Conservation (phyloP, 106 monocot genomes). For the Posidonia australis region DNA sequence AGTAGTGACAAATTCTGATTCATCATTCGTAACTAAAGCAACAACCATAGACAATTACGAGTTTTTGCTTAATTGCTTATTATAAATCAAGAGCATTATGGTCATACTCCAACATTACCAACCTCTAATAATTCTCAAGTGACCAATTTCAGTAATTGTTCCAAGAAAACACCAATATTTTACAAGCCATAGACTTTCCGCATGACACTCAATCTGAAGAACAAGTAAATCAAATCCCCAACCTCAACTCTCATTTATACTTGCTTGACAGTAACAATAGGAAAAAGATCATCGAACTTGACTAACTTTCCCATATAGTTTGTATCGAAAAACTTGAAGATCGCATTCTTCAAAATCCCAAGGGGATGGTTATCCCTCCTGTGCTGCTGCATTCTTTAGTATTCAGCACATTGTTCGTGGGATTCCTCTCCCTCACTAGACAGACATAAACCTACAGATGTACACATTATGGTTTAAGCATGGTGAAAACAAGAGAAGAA, state of each 20-base stretch:
- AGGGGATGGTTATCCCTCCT: constrained; percentile 76
- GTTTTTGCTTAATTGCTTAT: too few relatives aligned
- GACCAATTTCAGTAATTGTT: neutral
- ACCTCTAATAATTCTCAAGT: neutral
- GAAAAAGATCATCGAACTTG: constrained; percentile 87
- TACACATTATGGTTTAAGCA: too few relatives aligned
- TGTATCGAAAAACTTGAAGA: constrained; percentile 76
- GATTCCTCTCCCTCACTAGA: constrained; percentile 79
- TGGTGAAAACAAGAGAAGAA: too few relatives aligned
- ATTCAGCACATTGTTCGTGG: constrained; percentile 84
- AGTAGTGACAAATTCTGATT: too few relatives aligned
- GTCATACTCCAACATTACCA: neutral
- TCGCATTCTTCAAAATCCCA: constrained; percentile 83
- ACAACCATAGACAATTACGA: too few relatives aligned
- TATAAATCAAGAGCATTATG: too few relatives aligned
- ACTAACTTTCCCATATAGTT: constrained; percentile 39
- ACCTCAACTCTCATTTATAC: constrained; percentile 15
- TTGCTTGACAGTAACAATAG: constrained; percentile 73
- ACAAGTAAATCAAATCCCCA: too few relatives aligned
- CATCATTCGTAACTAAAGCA: too few relatives aligned
- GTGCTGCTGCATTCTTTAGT: constrained; percentile 80
- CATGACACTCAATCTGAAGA: too few relatives aligned
- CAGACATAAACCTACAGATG: too few relatives aligned
- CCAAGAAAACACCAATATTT: neutral
- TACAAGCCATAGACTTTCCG: neutral